Conservation (phyloP, 139 green algal species). For the Chlamydomonas sp. region DNA sequence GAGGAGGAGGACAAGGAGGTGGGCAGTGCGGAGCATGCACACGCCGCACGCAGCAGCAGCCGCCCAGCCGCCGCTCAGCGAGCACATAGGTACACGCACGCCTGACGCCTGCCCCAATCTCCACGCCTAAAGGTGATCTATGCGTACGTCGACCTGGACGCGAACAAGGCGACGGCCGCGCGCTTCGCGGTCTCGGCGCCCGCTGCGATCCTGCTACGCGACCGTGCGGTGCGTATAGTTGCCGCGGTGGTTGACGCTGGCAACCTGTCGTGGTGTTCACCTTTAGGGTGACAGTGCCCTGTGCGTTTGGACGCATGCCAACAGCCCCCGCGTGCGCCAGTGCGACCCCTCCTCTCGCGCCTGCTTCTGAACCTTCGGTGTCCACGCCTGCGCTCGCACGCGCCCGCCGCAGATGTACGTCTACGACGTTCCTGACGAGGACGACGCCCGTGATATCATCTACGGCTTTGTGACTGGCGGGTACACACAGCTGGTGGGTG, state of each 20-base stretch:
- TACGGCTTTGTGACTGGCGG: neutral
- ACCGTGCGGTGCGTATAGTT: neutral
- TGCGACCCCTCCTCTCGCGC: neutral
- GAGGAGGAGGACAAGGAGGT: constrained; percentile 9
- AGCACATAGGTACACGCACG: neutral
- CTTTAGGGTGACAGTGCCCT: neutral
- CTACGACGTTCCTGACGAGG: neutral
- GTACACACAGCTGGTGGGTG: neutral
- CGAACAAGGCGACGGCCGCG: neutral
- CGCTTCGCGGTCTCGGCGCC: neutral
- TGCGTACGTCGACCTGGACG: constrained; percentile 2
- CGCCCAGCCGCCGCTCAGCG: neutral
- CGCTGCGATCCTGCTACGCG: neutral
- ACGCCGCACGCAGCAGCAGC: neutral
- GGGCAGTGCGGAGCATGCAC: no score
- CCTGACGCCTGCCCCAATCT: no score
- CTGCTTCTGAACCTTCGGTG: neutral
- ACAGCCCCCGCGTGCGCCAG: no score
- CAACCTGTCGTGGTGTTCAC: neutral
- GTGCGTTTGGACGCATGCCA: no score
- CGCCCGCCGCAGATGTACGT: neutral
- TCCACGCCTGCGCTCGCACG: neutral
- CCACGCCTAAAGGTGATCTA: neutral
- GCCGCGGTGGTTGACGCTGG: neutral
- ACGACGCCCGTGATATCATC: constrained; percentile 1